Evolutionary conservation across 805 yeast genomes (phyloP).

Genomic region (Schwanniomyces pseudopolymorphus): DNA sequence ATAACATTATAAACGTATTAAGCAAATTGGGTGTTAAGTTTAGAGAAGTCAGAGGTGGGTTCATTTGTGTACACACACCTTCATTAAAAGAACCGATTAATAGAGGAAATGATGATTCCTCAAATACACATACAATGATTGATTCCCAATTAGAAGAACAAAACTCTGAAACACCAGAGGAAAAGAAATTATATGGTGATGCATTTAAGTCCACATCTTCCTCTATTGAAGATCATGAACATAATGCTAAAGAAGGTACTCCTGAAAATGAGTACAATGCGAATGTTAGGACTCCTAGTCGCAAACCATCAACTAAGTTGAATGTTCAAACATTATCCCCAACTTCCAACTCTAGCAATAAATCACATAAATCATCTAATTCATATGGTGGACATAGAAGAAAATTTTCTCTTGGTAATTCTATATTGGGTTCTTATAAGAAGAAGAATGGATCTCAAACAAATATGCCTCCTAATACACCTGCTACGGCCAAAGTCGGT

Average conservation of each 20-base stretch:
- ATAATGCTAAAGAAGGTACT: constrained; percentile 17
- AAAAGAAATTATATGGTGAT: constrained; percentile 36
- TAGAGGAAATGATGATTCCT: constrained; percentile 11
- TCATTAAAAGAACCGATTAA: constrained; percentile 30
- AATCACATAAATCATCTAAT: constrained; percentile 38
- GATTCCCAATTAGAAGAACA: constrained; percentile 12
- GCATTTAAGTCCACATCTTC: constrained; percentile 39
- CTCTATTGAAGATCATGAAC: constrained; percentile 21
- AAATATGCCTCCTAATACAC: constrained; percentile 54
- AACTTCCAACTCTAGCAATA: constrained; percentile 25
- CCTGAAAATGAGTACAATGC: constrained; percentile 23
- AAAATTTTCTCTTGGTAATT: constrained; percentile 62
- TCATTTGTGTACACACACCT: constrained; percentile 73
- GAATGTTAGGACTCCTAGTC: constrained; percentile 24
- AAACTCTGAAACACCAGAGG: constrained; percentile 24
- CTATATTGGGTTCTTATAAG: constrained; percentile 44
- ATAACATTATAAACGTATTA: constrained; percentile 76
- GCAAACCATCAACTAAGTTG: constrained; percentile 39
- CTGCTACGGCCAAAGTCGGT: constrained; percentile 45
- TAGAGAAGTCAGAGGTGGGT: constrained; percentile 92
- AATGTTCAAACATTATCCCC: constrained; percentile 29
- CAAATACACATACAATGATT: constrained; percentile 1
- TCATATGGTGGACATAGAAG: constrained; percentile 51
- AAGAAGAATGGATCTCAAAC: constrained; percentile 46
- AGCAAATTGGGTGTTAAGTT: constrained; percentile 74